Evolutionary conservation across 192 early-diverging fungal species (phyloP).

Genomic region (Thamnidium elegans): DNA sequence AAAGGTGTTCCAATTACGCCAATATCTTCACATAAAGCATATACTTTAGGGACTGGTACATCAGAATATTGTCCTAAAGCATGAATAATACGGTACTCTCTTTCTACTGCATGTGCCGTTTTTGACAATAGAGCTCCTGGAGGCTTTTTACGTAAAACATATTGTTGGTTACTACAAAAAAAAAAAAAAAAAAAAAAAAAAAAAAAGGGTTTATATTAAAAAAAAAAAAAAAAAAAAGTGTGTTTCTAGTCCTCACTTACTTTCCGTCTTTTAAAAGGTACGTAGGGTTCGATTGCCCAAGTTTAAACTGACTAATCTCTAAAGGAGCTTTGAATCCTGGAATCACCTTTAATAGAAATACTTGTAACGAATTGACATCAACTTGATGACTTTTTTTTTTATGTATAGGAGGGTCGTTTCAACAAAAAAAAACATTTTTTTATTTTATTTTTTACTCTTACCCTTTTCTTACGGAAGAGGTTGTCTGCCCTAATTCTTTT

Average conservation of each 20-base stretch:
- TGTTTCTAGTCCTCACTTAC: conserved; percentile 8
- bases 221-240: no score
- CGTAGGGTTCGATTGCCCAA: conserved; percentile 94
- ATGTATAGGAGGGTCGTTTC: no score
- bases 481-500: no score
- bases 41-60: conserved; percentile 89
- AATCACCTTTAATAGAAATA: conserved; percentile 54
- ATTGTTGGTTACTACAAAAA: conserved; percentile 51
- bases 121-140: conserved; percentile 80
- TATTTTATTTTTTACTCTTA: no score
- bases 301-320: conserved; percentile 78
- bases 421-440: no score
- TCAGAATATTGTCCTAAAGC: conserved; percentile 70
- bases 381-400: conserved; percentile 41
- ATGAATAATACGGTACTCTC: conserved; percentile 80
- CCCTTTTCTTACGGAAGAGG: no score
- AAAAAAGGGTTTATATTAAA: not conserved
- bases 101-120: conserved; percentile 91
- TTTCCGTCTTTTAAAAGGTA: conserved; percentile 76
- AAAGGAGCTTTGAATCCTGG: conserved; percentile 60
- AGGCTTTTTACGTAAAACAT: conserved; percentile 92
- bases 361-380: conserved; percentile 55
- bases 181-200: conserved; percentile 1
- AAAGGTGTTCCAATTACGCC: conserved; percentile 88
- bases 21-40: conserved; percentile 84